Percentiles rank a stretch among this genome's conserved stretches.
Evolutionary conservation across 306 rosid genomes (phyloP).

Genomic region (Arachis hypogaea): DNA sequence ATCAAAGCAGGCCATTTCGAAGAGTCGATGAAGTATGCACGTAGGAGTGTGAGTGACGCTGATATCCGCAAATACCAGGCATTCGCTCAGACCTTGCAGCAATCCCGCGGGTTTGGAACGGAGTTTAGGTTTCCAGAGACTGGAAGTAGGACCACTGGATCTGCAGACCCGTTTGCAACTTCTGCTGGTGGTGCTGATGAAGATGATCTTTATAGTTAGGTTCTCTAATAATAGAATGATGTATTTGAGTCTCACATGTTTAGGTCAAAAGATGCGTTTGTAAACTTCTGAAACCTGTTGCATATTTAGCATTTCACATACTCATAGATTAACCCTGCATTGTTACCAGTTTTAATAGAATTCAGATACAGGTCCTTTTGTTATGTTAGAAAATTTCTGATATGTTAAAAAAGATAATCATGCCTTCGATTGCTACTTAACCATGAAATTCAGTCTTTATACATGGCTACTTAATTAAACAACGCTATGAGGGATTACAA

Average conservation of each 20-base stretch:
- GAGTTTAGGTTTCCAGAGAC: slow-evolving; percentile 51
- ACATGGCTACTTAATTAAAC: background rate
- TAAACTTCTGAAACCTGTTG: background rate
- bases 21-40: slow-evolving; percentile 59
- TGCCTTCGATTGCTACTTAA: background rate
- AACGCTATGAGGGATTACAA: background rate
- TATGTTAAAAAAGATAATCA: background rate
- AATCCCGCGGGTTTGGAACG: slow-evolving; percentile 55
- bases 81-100: slow-evolving; percentile 61
- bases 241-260: background rate
- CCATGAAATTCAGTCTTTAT: background rate
- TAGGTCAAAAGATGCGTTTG: background rate
- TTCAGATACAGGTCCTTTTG: background rate
- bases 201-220: slow-evolving; percentile 48
- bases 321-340: background rate
- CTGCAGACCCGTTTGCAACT: slow-evolving; percentile 53
- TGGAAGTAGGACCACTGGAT: slow-evolving; percentile 38
- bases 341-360: background rate
- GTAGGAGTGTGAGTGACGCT: slow-evolving; percentile 52
- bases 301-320: slow-evolving; percentile 19
- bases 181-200: slow-evolving; percentile 54
- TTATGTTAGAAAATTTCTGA: background rate
- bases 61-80: slow-evolving; percentile 58
- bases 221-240: background rate
- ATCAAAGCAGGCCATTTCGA: slow-evolving; percentile 57